Percentiles rank a stretch among this genome's conserved stretches.
Evolutionary conservation across 176 grass and related monocot genomes (phyloP).

Genomic region (Phoenix dactylifera): DNA sequence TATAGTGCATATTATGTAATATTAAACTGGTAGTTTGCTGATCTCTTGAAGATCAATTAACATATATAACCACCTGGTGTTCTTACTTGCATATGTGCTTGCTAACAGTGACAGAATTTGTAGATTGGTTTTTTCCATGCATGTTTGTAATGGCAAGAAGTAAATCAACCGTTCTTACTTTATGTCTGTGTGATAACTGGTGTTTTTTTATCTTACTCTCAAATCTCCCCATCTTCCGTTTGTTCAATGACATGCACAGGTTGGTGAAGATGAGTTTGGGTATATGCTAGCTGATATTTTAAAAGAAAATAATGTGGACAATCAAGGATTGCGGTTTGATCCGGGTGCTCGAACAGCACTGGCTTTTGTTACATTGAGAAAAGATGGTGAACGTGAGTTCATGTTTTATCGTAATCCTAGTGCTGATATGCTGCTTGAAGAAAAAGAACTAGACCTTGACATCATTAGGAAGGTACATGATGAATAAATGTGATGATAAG

Average conservation of each 20-base stretch:
- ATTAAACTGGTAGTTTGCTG: too few species aligned
- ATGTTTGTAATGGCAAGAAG: too few species aligned
- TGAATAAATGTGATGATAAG: background rate
- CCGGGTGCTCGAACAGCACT: constrained; percentile 87
- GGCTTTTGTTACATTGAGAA: constrained; percentile 89
- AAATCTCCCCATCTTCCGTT: background rate
- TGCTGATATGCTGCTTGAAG: constrained; percentile 97
- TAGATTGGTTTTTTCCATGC: too few species aligned
- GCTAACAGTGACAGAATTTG: too few species aligned
- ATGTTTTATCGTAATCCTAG: constrained; percentile 99
- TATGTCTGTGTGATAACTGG: too few species aligned
- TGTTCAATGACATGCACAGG: constrained; percentile 31
- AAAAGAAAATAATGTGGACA: constrained; percentile 90
- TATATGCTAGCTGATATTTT: constrained; percentile 88
- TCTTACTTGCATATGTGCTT: too few species aligned
- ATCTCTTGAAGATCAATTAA: too few species aligned
- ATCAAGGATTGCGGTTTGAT: constrained; percentile 77
- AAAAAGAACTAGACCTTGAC: constrained; percentile 81
- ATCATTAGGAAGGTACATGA: constrained; percentile 69
- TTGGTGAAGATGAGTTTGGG: constrained; percentile 98
- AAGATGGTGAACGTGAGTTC: constrained; percentile 88
- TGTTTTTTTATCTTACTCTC: constrained; percentile 6
- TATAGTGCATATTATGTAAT: too few species aligned
- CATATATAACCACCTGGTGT: too few species aligned
- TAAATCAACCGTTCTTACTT: too few species aligned